Base-by-base conservation (phyloP, 1,284 basidiomycete genomes). In the Peniophora sp. region DNA sequence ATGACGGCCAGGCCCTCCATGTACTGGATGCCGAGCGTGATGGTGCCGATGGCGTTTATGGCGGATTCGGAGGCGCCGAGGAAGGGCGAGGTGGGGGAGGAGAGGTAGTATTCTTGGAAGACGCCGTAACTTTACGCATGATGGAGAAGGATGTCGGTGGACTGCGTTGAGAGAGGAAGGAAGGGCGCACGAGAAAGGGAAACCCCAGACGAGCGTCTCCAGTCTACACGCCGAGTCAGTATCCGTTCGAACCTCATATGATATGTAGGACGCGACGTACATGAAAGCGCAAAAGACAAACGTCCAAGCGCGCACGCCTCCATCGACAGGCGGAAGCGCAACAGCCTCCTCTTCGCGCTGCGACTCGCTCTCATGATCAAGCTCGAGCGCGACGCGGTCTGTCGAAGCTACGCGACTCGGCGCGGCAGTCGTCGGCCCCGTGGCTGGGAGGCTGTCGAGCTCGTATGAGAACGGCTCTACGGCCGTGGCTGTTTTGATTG, bases 11-110 rank as follows among this genome's bases (percentile, higher is more conserved):
- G 35, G 37, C 54, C 57, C 54, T 60, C 58, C 23, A 53, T 55
- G 46, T 58, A 61, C 39, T 60, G 57, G 11, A 61, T 54, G 1
- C 55, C 61, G 2, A 62, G 52, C 24, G 58, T 55, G 11, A 58
- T 52, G 1, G 61, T 55, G 3, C 57, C 57, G 24, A 60, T 59
- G 2, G 58, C 57, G 5, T 58, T 55, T 5, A 62, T 50, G 11
- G 55, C 51, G 3, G 58, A 52, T 20, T 53, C 53, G 9, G 56
- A 59, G 9, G 57, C 51, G 1, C 27, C 51, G 22, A 58, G 50
- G 54, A 61, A 61, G 5, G 59, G 59, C 37, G 37, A 41, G 37
- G 6, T 15, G 1, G 58, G 56, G 37, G 60, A 55, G 3, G 53
- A 52, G 11, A 55, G 55, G 50, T 60, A 60, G 42, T 58, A 62